A percentile compares a stretch with the other conserved stretches of the same genome.
Evolutionary conservation across 805 yeast genomes (phyloP).

Genomic region (Spathaspora arborariae): DNA sequence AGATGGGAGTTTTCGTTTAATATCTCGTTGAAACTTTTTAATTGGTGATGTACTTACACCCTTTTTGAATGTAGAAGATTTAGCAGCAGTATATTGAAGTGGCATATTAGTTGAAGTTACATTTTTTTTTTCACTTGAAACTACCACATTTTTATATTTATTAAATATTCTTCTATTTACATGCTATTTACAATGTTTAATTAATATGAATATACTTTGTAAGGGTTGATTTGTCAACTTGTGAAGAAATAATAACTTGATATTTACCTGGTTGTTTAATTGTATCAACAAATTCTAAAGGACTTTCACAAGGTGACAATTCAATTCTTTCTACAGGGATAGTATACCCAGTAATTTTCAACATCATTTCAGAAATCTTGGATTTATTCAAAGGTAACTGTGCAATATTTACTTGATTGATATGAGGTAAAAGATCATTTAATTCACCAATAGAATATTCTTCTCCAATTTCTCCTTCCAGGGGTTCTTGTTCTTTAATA

Average conservation of each 20-base stretch:
- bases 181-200: constrained; percentile 2
- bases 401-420: constrained; percentile 15
- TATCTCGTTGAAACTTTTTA: constrained; percentile 20
- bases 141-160: no score
- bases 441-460: constrained; percentile 29
- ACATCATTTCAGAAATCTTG: constrained; percentile 19
- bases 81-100: constrained; percentile 34
- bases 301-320: constrained; percentile 7
- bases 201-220: constrained; percentile 5
- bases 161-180: constrained; percentile 5
- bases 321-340: constrained; percentile 24
- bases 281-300: constrained; percentile 5
- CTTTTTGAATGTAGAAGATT: constrained; percentile 29
- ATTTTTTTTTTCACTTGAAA: no score
- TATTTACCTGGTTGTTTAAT: constrained; percentile 22
- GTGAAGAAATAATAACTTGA: constrained; percentile 10
- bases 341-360: constrained; percentile 28
- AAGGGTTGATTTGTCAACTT: constrained; percentile 3
- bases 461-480: neutral
- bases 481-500: neutral
- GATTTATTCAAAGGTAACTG: constrained; percentile 27
- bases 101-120: neutral
- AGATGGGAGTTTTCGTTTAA: constrained; percentile 24
- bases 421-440: constrained; percentile 25
- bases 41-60: constrained; percentile 20